These are phyloP conservation scores for Clitopilus hobsonii DNA, from an alignment of 768 basidiomycete genomes.

Conservation along the genomic window DNA sequence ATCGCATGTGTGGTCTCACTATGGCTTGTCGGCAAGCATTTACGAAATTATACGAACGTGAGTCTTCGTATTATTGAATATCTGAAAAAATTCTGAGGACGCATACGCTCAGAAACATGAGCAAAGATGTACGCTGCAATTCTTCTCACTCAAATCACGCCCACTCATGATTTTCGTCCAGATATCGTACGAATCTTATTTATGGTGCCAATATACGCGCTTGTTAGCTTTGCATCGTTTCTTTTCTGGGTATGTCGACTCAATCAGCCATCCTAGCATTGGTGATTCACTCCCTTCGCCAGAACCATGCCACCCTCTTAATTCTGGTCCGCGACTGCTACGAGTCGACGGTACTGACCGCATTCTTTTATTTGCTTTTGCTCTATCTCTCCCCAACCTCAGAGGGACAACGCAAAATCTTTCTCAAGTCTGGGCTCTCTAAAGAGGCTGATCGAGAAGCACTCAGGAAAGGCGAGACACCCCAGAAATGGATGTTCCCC, in stretches of 20 bases:
- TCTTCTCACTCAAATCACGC: not conserved
- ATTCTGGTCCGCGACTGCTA: constrained; percentile 71
- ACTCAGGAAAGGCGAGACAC: constrained; percentile 35
- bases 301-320: constrained; percentile 67
- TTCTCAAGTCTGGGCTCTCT: constrained; percentile 55
- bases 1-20: constrained; percentile 53
- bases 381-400: constrained; percentile 61
- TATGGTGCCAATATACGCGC: constrained; percentile 74
- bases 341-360: constrained; percentile 69
- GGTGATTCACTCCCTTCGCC: constrained; percentile 1
- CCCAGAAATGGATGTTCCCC: constrained; percentile 67
- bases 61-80: too few species aligned
- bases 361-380: constrained; percentile 77
- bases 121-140: constrained; percentile 50
- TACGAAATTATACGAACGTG: constrained; percentile 69
- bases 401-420: constrained; percentile 57
- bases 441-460: constrained; percentile 44
- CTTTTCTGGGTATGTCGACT: constrained; percentile 55
- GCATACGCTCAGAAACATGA: constrained; percentile 60
- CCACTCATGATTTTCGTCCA: constrained; percentile 16
- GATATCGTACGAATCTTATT: constrained; percentile 73
- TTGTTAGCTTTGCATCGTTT: constrained; percentile 64
- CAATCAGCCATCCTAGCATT: not conserved
- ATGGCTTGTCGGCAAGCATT: constrained; percentile 74
- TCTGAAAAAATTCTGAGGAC: too few species aligned